phyloP scores from a whole-genome alignment of 352 stramenopile species.

The Pythium rhizo-oryzae region DNA sequence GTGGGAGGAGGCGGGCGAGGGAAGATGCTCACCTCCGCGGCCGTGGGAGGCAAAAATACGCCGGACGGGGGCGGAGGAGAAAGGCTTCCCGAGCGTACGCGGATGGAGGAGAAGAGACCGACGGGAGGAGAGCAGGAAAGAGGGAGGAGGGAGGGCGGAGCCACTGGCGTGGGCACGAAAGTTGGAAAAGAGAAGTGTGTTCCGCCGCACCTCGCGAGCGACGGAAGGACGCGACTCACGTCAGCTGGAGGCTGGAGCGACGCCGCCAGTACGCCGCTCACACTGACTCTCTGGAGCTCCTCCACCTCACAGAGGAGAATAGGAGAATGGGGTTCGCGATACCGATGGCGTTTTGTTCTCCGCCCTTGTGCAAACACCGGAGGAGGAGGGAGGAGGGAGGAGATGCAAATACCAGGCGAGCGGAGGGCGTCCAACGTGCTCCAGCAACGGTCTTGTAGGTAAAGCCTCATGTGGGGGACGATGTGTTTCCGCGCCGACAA shows the following conservation, averaged over 20 bases:
- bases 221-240: slow-evolving; percentile 3
- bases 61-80: neutral
- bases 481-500: neutral
- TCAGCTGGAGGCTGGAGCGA: neutral
- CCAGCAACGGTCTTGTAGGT: neutral
- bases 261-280: neutral
- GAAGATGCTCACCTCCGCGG: neutral
- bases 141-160: neutral
- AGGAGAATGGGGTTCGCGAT: neutral
- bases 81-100: neutral
- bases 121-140: neutral
- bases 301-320: neutral
- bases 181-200: slow-evolving; percentile 10
- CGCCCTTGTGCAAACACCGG: neutral
- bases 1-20: neutral
- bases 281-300: slow-evolving; percentile 1
- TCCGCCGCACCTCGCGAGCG: neutral
- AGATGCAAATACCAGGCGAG: slow-evolving; percentile 2
- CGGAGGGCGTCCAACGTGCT: slow-evolving; percentile 1
- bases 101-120: neutral
- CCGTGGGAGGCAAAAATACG: neutral
- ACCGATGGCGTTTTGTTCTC: slow-evolving; percentile 1
- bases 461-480: neutral
- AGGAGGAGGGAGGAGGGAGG: neutral
- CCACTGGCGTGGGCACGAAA: neutral